Evolutionary conservation across 352 stramenopile species (phyloP), one percentile per base, ranked within the genome.

Genomic region (Globisporangium cederbergense): DNA sequence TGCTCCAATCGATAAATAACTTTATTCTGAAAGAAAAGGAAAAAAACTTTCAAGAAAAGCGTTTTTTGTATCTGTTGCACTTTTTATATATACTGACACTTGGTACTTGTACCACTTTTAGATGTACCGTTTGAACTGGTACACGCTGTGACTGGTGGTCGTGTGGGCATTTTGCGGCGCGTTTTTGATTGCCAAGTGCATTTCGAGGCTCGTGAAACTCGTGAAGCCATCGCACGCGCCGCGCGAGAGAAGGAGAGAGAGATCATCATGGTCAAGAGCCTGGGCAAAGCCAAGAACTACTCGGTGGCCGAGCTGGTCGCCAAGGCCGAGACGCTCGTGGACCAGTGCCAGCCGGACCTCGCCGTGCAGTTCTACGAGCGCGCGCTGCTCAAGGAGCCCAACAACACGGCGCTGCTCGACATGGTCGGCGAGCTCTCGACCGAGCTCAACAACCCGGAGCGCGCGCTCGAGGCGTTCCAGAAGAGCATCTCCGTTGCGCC

Each of bases 291-390:
- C 22, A 66, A 46, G 58, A 70, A 79, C 51, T 93, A 76, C 71
- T 79, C 79, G 53, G 86, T 81, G 40, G 81, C 73, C 9, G 82
- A 93, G 65, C 69, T 96, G 50, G 76, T 95, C 54, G 77, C 83
- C 68, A 95, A 95, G 71, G 88, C 81, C 58, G 85, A 96, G 73
- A 67, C 70, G 62, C 68, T 96, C 20, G 82, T 96, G 71, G 88
- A 95, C 65, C 78, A 92, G 59, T 94, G 82, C 67, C 83, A 96
- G 62, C 85, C 86, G 5, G 88, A 95, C 56, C 64, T 95, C 58
- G 88, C 86, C 32, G 75, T 92, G 58, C 81, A 84, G 70, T 96
- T 96, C 68, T 94, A 88, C 67, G 79, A 95, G 73, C 86, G 84
- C 60, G 88, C 86, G 59, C 66, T 93, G 49, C 58, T 68, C 34